Evolutionary conservation across 163 green algal species (phyloP).

Genomic region (Scenedesmus sp.): DNA sequence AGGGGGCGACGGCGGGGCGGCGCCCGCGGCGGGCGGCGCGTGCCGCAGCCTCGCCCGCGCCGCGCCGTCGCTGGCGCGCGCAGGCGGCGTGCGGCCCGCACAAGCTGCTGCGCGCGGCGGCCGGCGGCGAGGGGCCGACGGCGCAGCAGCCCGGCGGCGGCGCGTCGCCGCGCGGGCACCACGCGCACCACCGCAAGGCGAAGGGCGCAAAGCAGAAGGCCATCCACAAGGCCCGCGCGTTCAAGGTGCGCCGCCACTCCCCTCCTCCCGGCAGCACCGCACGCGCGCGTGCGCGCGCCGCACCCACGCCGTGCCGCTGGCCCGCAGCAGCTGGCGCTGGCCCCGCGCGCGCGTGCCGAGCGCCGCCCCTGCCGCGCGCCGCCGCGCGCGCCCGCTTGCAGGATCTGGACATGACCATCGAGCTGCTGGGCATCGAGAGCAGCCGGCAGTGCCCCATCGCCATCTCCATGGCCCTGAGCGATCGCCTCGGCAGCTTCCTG

Average conservation of each 20-base stretch:
- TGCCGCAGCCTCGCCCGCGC: neutral
- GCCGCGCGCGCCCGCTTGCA: no score
- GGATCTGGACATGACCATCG: conserved; percentile 41
- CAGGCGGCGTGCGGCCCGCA: conserved; percentile 7
- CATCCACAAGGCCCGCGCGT: conserved; percentile 21
- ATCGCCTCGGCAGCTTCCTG: neutral
- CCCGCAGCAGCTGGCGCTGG: no score
- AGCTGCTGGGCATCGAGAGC: conserved; percentile 35
- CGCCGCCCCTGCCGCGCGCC: no score
- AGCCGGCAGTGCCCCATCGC: neutral
- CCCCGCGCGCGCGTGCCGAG: no score
- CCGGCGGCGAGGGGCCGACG: neutral
- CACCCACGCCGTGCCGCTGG: no score
- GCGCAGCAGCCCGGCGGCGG: neutral
- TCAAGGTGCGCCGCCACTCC: conserved; percentile 29
- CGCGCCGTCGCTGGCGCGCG: neutral
- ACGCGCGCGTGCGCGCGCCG: no score
- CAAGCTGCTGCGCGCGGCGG: conserved; percentile 20
- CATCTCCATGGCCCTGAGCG: neutral
- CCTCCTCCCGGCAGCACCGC: no score
- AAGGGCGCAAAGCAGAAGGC: conserved; percentile 36
- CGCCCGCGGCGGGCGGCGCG: neutral
- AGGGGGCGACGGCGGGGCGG: neutral
- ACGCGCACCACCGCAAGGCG: conserved; percentile 16
- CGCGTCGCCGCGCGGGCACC: conserved; percentile 4